These are phyloP conservation scores for Penicillium goetzii DNA, from an alignment of 495 filamentous ascomycete species.

Conservation along the genomic window DNA sequence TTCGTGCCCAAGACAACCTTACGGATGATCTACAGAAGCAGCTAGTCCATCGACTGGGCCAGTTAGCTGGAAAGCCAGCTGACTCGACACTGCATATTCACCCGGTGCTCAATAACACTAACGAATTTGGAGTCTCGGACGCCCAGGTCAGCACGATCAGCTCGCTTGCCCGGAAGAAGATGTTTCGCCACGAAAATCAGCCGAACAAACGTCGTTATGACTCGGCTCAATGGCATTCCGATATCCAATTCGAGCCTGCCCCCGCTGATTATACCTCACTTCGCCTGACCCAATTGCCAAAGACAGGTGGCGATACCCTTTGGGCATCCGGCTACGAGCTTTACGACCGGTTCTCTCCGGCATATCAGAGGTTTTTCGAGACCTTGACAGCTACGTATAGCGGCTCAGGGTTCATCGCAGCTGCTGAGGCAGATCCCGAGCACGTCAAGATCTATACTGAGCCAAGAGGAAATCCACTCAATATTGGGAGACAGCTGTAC, in stretches of 20 bases:
- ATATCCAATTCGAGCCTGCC: constrained; percentile 70
- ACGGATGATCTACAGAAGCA: constrained; percentile 65
- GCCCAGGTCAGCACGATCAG: constrained; percentile 70
- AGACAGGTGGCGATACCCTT: constrained; percentile 68
- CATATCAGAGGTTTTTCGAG: constrained; percentile 67
- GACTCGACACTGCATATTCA: constrained; percentile 68
- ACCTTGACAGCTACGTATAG: constrained; percentile 64
- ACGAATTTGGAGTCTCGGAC: constrained; percentile 53
- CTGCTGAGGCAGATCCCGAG: constrained; percentile 46
- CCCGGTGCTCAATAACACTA: constrained; percentile 51
- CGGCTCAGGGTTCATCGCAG: constrained; percentile 55
- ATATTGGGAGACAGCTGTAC: constrained; percentile 60
- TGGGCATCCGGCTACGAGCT: constrained; percentile 48
- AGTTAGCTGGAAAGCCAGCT: constrained; percentile 62
- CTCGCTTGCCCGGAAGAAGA: constrained; percentile 56
- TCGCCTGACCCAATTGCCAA: constrained; percentile 63
- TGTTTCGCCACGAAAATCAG: constrained; percentile 47
- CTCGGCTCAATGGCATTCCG: constrained; percentile 62
- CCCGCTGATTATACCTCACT: constrained; percentile 69
- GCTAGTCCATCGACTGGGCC: constrained; percentile 60
- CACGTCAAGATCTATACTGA: constrained; percentile 57
- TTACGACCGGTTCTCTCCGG: constrained; percentile 71
- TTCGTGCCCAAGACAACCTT: constrained; percentile 65
- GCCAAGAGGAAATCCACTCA: constrained; percentile 64
- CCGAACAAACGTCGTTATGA: constrained; percentile 27